Conservation (phyloP, 257 asterid genomes). For the Oldenlandia corymbosa region DNA sequence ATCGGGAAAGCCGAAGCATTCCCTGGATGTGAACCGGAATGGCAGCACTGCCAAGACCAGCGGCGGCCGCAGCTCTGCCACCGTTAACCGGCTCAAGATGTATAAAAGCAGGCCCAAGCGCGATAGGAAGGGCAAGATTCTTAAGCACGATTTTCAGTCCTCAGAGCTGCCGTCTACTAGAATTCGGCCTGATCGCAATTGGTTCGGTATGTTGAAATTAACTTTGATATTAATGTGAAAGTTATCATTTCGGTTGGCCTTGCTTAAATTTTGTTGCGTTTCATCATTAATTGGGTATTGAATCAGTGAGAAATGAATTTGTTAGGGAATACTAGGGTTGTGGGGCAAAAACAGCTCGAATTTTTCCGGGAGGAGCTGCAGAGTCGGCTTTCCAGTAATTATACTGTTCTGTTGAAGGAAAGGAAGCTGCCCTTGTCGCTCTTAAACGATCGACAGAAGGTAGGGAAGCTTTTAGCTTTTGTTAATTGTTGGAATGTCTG, state of each 20-base stretch:
- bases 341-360: constrained; percentile 80
- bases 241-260: background rate
- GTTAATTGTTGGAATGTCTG: background rate
- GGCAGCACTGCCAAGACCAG: constrained; percentile 31
- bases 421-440: constrained; percentile 89
- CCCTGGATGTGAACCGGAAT: constrained; percentile 66
- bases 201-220: constrained; percentile 60
- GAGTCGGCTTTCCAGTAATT: constrained; percentile 70
- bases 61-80: constrained; percentile 67
- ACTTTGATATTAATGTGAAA: background rate
- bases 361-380: constrained; percentile 77
- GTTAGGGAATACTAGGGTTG: constrained; percentile 81
- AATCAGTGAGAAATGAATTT: background rate
- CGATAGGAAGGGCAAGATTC: constrained; percentile 45
- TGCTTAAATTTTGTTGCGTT: background rate
- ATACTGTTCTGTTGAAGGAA: constrained; percentile 79
- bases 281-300: background rate
- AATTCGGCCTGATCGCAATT: constrained; percentile 87
- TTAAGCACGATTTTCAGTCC: constrained; percentile 80
- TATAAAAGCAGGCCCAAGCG: constrained; percentile 69
- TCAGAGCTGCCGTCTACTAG: constrained; percentile 83
- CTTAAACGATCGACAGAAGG: constrained; percentile 85
- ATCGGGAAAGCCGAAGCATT: constrained; percentile 94
- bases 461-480: constrained; percentile 7
- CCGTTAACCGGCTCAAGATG: constrained; percentile 95